Percentiles rank a stretch among this genome's conserved stretches.
Conservation (phyloP, 805 yeast species). For the Ascoidea asiatica region DNA sequence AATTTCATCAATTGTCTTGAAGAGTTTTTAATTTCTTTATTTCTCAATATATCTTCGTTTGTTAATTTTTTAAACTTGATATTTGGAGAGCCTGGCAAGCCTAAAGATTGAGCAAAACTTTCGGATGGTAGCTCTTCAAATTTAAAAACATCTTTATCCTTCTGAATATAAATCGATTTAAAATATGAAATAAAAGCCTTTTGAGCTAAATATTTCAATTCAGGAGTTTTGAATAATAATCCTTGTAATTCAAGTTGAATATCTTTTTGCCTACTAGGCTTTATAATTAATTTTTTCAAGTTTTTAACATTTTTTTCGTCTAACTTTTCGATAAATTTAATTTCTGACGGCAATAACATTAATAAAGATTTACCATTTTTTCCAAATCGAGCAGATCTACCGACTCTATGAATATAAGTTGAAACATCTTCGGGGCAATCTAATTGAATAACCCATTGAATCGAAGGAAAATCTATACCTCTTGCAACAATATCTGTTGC, state of each 20-base stretch:
- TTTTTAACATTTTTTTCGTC: conserved; percentile 51
- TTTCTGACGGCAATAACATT: conserved; percentile 76
- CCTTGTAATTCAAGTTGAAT: conserved; percentile 81
- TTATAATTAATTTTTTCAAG: conserved; percentile 59
- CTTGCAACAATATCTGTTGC: conserved; percentile 90
- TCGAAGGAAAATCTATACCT: conserved; percentile 85
- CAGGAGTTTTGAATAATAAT: conserved; percentile 82
- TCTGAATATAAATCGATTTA: conserved; percentile 72
- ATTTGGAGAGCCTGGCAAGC: conserved; percentile 93
- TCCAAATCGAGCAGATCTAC: conserved; percentile 82
- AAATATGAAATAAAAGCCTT: conserved; percentile 90
- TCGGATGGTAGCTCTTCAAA: conserved; percentile 69
- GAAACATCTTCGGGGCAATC: conserved; percentile 88
- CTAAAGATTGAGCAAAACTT: conserved; percentile 74
- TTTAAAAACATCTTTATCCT: conserved; percentile 76
- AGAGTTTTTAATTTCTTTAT: conserved; percentile 68
- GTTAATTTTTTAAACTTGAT: conserved; percentile 53
- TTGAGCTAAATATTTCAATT: conserved; percentile 85
- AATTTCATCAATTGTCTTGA: conserved; percentile 56
- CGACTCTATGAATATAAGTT: conserved; percentile 85
- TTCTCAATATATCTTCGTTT: conserved; percentile 24
- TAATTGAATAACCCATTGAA: conserved; percentile 88
- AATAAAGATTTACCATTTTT: conserved; percentile 70
- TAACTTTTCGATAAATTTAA: conserved; percentile 13
- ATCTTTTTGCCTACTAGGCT: conserved; percentile 54